Base-by-base conservation (phyloP, 305 asterid species). In the Salvia sclarea region DNA sequence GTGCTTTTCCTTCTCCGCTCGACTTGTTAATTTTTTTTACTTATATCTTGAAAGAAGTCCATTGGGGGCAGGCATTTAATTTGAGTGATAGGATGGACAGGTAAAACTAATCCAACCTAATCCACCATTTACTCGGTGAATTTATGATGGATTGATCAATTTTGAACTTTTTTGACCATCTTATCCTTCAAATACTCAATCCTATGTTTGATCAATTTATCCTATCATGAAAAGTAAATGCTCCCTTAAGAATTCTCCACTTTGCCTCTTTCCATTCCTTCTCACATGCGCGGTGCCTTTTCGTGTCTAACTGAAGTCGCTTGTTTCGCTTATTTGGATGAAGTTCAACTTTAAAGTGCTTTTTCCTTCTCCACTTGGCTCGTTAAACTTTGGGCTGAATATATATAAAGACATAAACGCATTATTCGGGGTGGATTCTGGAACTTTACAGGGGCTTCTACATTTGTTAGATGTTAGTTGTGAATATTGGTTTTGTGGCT, bases 291-390 rank as follows among this genome's bases (percentile, higher is more conserved):
- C 12, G 13, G 13, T 20, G 30, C 30, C 30, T 17, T 49, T 49
- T 20, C n/a, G 8, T 50, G 57, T 50, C 16, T 50, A 9, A n/a
- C 33, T 50, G 10, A 10, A 49, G 6, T 49, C 31, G 10, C 13
- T 49, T 20, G 10, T 20, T 49, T 8, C 28, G 10, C 6, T 4
- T 20, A 50, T 50, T 20, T 2, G 17, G 57, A 21, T 50, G 31
- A 50, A 21, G 57, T 21, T 11, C 10, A 45, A 8, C 10, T 21
- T 50, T 18, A 3, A 47, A 45, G 30, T 31, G 0, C 16, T 45
- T 45, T 45, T 45, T 16, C 60, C 9, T 25, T 47, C 33, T 64
- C 45, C 48, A 47, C 59, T 3, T 47, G 70, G 47, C 48, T 47
- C n/a, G 3, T 66, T 37, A 38, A 8, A 24, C 24, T 6, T 18